These are phyloP conservation scores for Niebla homalea DNA, from an alignment of 495 filamentous ascomycete species.

Conservation along the genomic window DNA sequence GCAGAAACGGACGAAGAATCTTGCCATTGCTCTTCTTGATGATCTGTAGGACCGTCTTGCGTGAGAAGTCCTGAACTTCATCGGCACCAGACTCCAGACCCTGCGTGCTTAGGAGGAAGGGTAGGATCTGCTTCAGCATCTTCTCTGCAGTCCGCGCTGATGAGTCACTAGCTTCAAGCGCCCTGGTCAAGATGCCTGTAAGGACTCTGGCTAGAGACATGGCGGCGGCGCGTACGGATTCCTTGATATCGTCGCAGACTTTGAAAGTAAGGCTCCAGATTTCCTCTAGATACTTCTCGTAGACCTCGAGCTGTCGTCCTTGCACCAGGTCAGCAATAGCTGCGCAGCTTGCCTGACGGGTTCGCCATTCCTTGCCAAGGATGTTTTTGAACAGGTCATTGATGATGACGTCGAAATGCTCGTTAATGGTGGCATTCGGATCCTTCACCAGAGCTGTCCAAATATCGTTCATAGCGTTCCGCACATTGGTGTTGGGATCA, in stretches of 20 bases:
- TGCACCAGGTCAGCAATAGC: conserved; percentile 79
- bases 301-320: conserved; percentile 59
- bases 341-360: conserved; percentile 78
- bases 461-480: conserved; percentile 90
- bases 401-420: conserved; percentile 75
- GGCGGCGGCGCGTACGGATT: conserved; percentile 69
- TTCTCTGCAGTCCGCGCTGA: conserved; percentile 52
- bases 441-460: conserved; percentile 90
- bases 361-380: conserved; percentile 81
- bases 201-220: conserved; percentile 67
- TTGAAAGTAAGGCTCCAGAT: conserved; percentile 77
- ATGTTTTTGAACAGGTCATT: conserved; percentile 72
- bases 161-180: conserved; percentile 66
- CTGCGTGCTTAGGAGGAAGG: conserved; percentile 79
- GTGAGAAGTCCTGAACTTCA: conserved; percentile 64
- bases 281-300: conserved; percentile 67
- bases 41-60: conserved; percentile 68
- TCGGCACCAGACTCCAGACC: conserved; percentile 77
- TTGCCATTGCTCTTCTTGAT: conserved; percentile 68
- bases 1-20: conserved; percentile 63
- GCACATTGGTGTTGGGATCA: conserved; percentile 85
- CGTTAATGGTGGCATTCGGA: conserved; percentile 53
- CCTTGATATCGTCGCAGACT: conserved; percentile 83
- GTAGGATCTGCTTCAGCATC: conserved; percentile 72
- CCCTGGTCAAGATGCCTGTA: conserved; percentile 68